Evolutionary conservation across 495 filamentous ascomycete genomes (phyloP).

Genomic region (Trichocladium uniseriatum): DNA sequence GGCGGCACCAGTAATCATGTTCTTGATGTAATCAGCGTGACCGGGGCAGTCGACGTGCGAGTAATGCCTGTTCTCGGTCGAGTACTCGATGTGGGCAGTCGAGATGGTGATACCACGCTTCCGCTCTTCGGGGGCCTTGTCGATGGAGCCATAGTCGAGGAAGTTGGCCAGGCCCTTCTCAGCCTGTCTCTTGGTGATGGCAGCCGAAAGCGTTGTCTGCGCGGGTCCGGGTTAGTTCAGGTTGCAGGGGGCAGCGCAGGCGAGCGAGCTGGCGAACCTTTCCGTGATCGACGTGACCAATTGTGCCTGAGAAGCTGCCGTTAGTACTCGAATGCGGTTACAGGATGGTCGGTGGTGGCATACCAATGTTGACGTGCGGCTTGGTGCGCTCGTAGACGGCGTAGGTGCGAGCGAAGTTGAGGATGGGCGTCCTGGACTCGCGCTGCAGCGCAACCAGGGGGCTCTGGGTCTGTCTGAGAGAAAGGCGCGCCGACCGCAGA

Average conservation of each 20-base stretch:
- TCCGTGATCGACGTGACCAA: slow-evolving; percentile 98
- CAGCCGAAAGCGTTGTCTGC: slow-evolving; percentile 97
- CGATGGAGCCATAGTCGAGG: slow-evolving; percentile 93
- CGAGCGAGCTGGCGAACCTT: slow-evolving; percentile 70
- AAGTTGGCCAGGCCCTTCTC: slow-evolving; percentile 87
- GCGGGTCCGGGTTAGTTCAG: too few species aligned
- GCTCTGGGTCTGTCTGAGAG: slow-evolving; percentile 54
- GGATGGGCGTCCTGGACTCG: slow-evolving; percentile 57
- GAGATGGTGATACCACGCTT: slow-evolving; percentile 99
- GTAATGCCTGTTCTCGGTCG: slow-evolving; percentile 86
- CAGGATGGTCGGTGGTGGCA: slow-evolving; percentile 12
- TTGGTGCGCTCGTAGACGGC: slow-evolving; percentile 85
- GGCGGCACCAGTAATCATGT: slow-evolving; percentile 98
- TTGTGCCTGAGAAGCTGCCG: slow-evolving; percentile 56
- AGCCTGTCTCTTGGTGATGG: slow-evolving; percentile 94
- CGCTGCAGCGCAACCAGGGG: slow-evolving; percentile 50
- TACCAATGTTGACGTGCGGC: slow-evolving; percentile 97
- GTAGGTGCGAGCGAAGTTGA: slow-evolving; percentile 60
- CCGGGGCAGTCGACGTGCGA: slow-evolving; percentile 99
- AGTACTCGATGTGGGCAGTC: slow-evolving; percentile 95
- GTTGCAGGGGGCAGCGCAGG: too few species aligned
- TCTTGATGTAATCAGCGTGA: slow-evolving; percentile 99
- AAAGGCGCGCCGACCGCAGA: slow-evolving; percentile 56
- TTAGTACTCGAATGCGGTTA: slow-evolving; percentile 10
- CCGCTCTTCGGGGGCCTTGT: slow-evolving; percentile 97